A percentile compares a stretch with the other conserved stretches of the same genome.
Conservation (phyloP, 1,284 basidiomycete genomes). For the Trichosporon ovoides region DNA sequence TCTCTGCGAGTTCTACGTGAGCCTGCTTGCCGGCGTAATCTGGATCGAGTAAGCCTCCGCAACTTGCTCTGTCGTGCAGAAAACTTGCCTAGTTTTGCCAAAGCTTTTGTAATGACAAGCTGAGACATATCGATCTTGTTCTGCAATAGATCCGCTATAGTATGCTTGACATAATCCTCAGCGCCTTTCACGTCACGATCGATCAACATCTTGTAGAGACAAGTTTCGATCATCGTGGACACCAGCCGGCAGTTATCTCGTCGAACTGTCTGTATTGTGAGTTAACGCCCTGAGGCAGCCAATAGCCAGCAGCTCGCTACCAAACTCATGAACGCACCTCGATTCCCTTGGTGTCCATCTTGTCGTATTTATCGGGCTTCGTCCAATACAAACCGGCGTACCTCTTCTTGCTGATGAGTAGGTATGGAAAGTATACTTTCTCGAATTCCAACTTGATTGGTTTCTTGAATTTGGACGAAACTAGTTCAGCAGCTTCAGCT, state of each 20-base stretch:
- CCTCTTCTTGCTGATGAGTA: conserved; percentile 94
- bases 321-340: conserved; percentile 62
- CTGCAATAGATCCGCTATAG: conserved; percentile 85
- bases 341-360: conserved; percentile 98
- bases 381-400: conserved; percentile 98
- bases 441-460: conserved; percentile 98
- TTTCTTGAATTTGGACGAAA: conserved; percentile 81
- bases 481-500: conserved; percentile 84
- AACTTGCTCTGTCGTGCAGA: background rate
- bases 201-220: conserved; percentile 92
- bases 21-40: conserved; percentile 68
- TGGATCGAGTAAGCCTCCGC: background rate
- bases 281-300: too few relatives aligned
- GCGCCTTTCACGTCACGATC: conserved; percentile 87
- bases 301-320: too few relatives aligned
- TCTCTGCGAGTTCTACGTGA: conserved; percentile 85
- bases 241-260: conserved; percentile 93
- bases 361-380: conserved; percentile 84
- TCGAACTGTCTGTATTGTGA: conserved; percentile 92
- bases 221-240: conserved; percentile 92
- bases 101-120: conserved; percentile 91
- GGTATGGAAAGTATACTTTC: conserved; percentile 94
- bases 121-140: conserved; percentile 98
- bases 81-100: conserved; percentile 70
- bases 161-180: conserved; percentile 88